Evolutionary conservation across 495 filamentous ascomycete species (phyloP).

Genomic region (Penicillium cataractarum): DNA sequence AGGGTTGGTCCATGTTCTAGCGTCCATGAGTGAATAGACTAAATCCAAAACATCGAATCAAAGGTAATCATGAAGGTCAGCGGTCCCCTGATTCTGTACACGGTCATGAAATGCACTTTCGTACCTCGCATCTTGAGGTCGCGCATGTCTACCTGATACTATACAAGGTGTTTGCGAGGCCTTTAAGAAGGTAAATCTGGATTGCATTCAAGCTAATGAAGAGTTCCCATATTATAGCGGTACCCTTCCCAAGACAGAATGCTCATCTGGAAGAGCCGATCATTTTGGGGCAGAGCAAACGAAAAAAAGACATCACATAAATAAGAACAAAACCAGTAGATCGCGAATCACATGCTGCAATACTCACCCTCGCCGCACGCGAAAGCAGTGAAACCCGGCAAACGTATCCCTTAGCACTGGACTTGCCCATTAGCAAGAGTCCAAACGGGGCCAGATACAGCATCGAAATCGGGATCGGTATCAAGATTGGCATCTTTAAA

Average conservation of each 20-base stretch:
- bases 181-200: background rate
- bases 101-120: background rate
- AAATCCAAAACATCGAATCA: no score
- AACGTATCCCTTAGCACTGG: background rate
- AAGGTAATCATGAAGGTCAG: background rate
- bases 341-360: background rate
- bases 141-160: no score
- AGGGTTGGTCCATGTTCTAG: no score
- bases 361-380: background rate
- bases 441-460: background rate
- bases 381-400: background rate
- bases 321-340: background rate
- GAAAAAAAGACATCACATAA: background rate
- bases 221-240: background rate
- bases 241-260: no score
- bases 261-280: no score
- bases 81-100: background rate
- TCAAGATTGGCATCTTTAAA: background rate
- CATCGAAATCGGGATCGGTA: background rate
- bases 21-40: no score
- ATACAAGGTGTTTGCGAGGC: background rate
- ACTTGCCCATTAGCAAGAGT: background rate
- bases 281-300: no score
- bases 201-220: background rate
- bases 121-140: background rate